Base-by-base conservation (phyloP, 2,329 filamentous ascomycete species). In the Fusarium robinianum region DNA sequence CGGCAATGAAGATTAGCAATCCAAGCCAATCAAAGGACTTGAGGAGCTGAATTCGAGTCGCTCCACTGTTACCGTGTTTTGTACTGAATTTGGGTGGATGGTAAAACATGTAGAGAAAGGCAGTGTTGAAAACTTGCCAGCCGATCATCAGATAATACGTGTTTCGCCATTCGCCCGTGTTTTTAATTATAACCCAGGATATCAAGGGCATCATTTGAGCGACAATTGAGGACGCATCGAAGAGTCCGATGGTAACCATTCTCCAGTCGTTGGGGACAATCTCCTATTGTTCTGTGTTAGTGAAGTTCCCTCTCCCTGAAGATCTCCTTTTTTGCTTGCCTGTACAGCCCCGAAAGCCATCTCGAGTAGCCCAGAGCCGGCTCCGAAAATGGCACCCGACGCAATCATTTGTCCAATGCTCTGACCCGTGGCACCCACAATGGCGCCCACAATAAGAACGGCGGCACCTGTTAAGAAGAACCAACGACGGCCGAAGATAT, bases 361-460 rank as follows among this genome's bases (percentile, higher is more conserved):
- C 44, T 72, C 68, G 21, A 67, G 62, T 43, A 72, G 67, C 2
- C 68, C 68, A 8, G 63, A 65, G 2, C 67, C 68, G 9, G 63
- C 57, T 8, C 69, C 68, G 40, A 72, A 71, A 17, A 72, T 54
- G 17, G 64, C 63, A 14, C 67, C 67, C 21, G 63, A 63, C 5
- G 61, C 62, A 33, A 72, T 71, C 66, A 71, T 70, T 30, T 67
- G 64, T 8, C 61, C 60, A 40, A 72, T 71, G 24, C 43, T 60
- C 34, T 67, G 58, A 8, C 64, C 67, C 0, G 66, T 72, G 1
- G 68, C 68, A 6, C 67, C 66, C 5, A 72, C 59, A 17, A 72
- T 62, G 21, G 63, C 64, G 5, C 68, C 68, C n/a, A 71, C 53
- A 6, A 68, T 59, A 5, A 63, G 58, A 3, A 65, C 53, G 10